phyloP scores from a whole-genome alignment of 768 basidiomycete species.

The Pholiota conissans region DNA sequence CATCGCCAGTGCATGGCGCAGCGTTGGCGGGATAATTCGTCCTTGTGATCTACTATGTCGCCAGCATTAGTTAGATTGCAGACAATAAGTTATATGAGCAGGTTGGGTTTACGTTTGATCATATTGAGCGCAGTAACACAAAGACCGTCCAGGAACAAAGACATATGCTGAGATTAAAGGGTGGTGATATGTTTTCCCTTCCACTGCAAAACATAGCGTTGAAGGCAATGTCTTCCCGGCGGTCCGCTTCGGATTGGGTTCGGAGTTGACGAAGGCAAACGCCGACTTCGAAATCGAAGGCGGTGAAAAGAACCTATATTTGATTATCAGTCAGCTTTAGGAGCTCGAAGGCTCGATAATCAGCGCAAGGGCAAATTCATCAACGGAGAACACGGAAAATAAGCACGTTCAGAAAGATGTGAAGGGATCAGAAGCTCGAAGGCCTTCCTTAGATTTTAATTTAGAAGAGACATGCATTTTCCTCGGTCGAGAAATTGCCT shows the following conservation, averaged over 20 bases:
- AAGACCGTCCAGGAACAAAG: background rate
- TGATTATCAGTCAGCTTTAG: background rate
- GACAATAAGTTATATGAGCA: background rate
- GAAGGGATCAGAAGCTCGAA: background rate
- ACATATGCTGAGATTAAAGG: background rate
- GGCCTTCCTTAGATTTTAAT: background rate
- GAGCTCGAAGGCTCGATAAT: background rate
- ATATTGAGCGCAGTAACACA: background rate
- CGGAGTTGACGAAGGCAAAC: background rate
- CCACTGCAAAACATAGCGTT: background rate
- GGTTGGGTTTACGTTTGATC: background rate
- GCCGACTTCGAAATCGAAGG: background rate
- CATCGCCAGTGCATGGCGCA: background rate
- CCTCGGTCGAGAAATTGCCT: slow-evolving; percentile 1
- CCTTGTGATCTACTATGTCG: background rate
- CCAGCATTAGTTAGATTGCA: background rate
- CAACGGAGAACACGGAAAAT: background rate
- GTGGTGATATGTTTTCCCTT: background rate
- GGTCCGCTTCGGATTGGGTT: background rate
- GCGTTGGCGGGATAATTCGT: too few species aligned
- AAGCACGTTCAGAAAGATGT: background rate
- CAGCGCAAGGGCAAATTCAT: background rate
- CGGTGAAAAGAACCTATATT: background rate
- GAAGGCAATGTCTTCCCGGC: background rate
- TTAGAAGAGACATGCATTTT: background rate